These are phyloP conservation scores for Clonostachys solani DNA, from an alignment of 2,329 filamentous ascomycete genomes.

Conservation along the genomic window DNA sequence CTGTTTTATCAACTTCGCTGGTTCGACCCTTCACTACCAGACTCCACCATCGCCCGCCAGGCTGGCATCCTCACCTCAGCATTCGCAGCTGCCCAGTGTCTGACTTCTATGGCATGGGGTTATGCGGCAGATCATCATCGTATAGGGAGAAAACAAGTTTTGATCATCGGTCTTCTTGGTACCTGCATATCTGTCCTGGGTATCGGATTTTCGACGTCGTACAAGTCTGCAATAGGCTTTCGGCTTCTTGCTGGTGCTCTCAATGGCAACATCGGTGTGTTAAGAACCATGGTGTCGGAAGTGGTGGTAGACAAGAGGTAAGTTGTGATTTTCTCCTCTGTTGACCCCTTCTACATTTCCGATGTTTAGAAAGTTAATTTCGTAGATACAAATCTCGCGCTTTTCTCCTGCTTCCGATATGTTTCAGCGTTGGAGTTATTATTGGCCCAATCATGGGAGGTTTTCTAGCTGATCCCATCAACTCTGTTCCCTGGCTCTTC, in stretches of 20 bases:
- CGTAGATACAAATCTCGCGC: conserved; percentile 39
- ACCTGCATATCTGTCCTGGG: conserved; percentile 65
- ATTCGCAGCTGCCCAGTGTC: conserved; percentile 74
- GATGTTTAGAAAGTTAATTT: conserved; percentile 25
- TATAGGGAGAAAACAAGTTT: conserved; percentile 63
- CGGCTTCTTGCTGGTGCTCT: conserved; percentile 57
- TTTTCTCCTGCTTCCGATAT: conserved; percentile 41
- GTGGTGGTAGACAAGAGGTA: conserved; percentile 3
- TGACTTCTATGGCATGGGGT: conserved; percentile 75
- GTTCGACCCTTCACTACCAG: conserved; percentile 51
- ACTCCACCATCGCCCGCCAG: conserved; percentile 66
- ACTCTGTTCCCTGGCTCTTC: conserved; percentile 8
- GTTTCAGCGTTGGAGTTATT: conserved; percentile 41
- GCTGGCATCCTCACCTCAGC: conserved; percentile 71
- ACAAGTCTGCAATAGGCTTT: conserved; percentile 61
- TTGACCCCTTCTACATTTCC: neutral
- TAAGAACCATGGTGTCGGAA: conserved; percentile 22
- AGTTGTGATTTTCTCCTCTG: too few relatives aligned
- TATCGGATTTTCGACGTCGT: conserved; percentile 67
- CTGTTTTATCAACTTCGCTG: conserved; percentile 81
- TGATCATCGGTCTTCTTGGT: conserved; percentile 66
- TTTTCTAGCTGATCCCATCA: conserved; percentile 12
- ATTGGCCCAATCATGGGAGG: conserved; percentile 27
- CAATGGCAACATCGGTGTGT: conserved; percentile 44
- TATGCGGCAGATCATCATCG: conserved; percentile 55